phyloP scores from a whole-genome alignment of 495 filamentous ascomycete species.

The Friedmanniomyces simplex region DNA sequence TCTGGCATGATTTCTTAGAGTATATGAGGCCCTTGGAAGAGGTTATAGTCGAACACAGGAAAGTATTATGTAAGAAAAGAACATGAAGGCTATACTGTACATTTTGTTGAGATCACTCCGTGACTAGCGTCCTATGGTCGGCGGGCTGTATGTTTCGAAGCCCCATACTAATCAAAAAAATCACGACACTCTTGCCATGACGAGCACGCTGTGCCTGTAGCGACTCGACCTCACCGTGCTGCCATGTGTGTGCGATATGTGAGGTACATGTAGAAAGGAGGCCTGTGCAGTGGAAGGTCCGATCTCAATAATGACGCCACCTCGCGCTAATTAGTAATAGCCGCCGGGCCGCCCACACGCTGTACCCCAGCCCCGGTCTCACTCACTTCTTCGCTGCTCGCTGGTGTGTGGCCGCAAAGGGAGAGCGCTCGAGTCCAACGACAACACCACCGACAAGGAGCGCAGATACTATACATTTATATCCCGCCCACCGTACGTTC shows the following conservation, averaged over 20 bases:
- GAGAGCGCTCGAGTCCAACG: too few relatives aligned
- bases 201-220: not conserved
- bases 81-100: not conserved
- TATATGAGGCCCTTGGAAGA: not conserved
- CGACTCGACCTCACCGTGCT: not conserved
- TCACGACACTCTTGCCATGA: not conserved
- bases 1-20: conserved; percentile 21
- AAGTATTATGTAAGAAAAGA: not conserved
- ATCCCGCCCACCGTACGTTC: too few relatives aligned
- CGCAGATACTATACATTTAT: too few relatives aligned
- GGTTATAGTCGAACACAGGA: not conserved
- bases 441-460: too few relatives aligned
- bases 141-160: not conserved
- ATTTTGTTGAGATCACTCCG: not conserved
- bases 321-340: too few relatives aligned
- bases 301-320: not conserved
- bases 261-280: too few relatives aligned
- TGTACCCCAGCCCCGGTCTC: too few relatives aligned
- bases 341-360: too few relatives aligned
- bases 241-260: too few relatives aligned
- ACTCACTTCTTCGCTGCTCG: too few relatives aligned
- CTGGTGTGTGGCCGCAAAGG: too few relatives aligned
- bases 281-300: too few relatives aligned
- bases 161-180: not conserved
- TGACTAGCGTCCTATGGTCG: not conserved